A percentile compares a stretch with the other conserved stretches of the same genome.
Evolutionary conservation across 306 rosid genomes (phyloP).

Genomic region (Dryas octopetala): DNA sequence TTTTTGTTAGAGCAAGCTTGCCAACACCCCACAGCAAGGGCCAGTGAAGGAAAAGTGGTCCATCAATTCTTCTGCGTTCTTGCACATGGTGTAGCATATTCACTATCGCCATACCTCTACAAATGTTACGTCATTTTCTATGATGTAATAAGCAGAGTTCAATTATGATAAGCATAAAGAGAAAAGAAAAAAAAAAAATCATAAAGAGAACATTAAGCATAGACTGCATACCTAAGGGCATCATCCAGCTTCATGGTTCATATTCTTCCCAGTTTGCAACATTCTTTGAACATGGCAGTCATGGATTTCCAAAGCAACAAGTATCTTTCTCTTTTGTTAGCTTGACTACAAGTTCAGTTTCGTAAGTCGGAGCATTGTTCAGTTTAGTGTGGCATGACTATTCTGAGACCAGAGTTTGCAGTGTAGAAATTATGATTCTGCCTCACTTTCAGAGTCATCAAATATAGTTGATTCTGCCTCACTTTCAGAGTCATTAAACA

Average conservation of each 20-base stretch:
- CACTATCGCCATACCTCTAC: not conserved
- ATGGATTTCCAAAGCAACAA: not conserved
- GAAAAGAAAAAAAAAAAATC: too few species aligned
- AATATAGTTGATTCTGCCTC: slow-evolving; percentile 10
- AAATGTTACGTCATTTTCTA: too few species aligned
- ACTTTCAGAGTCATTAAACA: slow-evolving; percentile 8
- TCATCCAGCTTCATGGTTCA: not conserved
- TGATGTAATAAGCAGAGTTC: too few species aligned
- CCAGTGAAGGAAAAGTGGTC: too few species aligned
- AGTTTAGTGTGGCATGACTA: not conserved
- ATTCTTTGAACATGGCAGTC: not conserved
- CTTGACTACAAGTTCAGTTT: not conserved
- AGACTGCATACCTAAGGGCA: not conserved
- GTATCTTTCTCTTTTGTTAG: not conserved
- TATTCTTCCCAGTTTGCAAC: not conserved
- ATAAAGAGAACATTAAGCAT: not conserved
- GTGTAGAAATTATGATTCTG: not conserved
- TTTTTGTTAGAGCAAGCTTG: not conserved
- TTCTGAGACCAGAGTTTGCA: not conserved
- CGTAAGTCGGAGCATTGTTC: not conserved
- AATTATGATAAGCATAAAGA: too few species aligned
- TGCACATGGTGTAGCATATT: not conserved
- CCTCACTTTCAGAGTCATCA: slow-evolving; percentile 10
- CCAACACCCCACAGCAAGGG: not conserved
- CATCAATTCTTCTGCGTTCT: not conserved